Evolutionary conservation across 2,329 filamentous ascomycete genomes (phyloP).

Genomic region (Beauveria sp.): DNA sequence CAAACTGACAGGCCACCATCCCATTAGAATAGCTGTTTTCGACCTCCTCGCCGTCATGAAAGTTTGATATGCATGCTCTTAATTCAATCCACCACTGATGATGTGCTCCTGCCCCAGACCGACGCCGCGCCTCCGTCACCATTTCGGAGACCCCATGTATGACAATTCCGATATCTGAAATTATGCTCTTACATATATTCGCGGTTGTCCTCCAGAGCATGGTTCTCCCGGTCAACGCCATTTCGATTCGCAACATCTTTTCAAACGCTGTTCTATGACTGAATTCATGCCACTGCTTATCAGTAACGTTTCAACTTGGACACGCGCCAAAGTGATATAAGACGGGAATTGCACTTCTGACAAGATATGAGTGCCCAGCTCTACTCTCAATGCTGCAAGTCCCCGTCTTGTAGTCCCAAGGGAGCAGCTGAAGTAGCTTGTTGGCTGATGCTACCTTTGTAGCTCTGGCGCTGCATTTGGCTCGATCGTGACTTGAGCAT

Average conservation of each 20-base stretch:
- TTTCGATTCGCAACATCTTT: no score
- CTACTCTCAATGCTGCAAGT: no score
- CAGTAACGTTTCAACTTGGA: no score
- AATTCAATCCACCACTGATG: neutral
- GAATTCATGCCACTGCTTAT: no score
- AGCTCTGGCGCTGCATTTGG: neutral
- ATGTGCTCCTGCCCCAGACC: neutral
- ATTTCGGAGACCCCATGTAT: neutral
- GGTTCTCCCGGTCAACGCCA: no score
- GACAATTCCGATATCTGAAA: neutral
- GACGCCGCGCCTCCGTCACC: neutral
- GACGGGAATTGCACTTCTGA: no score
- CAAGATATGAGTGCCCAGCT: no score
- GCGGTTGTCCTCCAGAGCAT: no score
- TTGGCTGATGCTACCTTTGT: neutral
- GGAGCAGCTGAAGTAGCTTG: neutral
- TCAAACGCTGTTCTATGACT: no score
- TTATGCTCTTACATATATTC: neutral
- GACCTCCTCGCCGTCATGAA: neutral
- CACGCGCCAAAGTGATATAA: no score
- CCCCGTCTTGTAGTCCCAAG: neutral
- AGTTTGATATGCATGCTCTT: neutral
- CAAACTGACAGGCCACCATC: neutral
- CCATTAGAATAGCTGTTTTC: neutral
- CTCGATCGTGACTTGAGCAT: neutral